Evolutionary conservation across 495 filamentous ascomycete species (phyloP), one percentile per base, ranked within the genome.

Genomic region (Xanthoparmelia taractica): DNA sequence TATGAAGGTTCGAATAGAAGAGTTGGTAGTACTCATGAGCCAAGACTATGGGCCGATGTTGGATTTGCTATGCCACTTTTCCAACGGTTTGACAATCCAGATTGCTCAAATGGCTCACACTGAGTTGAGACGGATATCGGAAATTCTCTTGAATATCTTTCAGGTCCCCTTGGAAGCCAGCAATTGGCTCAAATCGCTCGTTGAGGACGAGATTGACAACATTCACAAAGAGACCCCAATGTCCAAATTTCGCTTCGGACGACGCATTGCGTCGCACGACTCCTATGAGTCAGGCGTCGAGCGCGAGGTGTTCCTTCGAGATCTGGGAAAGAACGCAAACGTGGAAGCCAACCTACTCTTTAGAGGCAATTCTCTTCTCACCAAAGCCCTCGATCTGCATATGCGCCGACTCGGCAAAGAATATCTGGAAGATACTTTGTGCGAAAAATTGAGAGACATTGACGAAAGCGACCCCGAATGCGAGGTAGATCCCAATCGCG

Each of bases 121-220:
- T 0, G 86, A 90, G 68, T 78, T 97, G 45, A 86, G 85, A 66
- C 79, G 84, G 31, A 76, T 97, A n/a, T 87, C 91, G 12, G 91
- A 96, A 69, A 85, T 88, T 40, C 83, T 99, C 54, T 78, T 97
- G 67, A 91, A 96, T 69, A 95, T 99, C 59, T 99, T 89, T 69
- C 94, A 99, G 71, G 95, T 96, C 17, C 92, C 90, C n/a, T 92
- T 91, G 6, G 84, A 85, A 58, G 87, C 89, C 17, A 85, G 81
- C 43, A 91, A 96, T 58, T 99, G 94, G 94, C 81, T 99, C 34
- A 94, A 90, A 75, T 84, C 88, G 4, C 79, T 99, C 58, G 89
- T 96, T 15, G 95, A 99, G 71, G 92, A 96, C 67, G 94, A 99
- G 73, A 97, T 99, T 60, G 94, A 97, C 70, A 93, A 91, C 11